A percentile compares a stretch with the other conserved stretches of the same genome.
phyloP scores from a whole-genome alignment of 2,329 filamentous ascomycete genomes.

The Westerdykella sp. region DNA sequence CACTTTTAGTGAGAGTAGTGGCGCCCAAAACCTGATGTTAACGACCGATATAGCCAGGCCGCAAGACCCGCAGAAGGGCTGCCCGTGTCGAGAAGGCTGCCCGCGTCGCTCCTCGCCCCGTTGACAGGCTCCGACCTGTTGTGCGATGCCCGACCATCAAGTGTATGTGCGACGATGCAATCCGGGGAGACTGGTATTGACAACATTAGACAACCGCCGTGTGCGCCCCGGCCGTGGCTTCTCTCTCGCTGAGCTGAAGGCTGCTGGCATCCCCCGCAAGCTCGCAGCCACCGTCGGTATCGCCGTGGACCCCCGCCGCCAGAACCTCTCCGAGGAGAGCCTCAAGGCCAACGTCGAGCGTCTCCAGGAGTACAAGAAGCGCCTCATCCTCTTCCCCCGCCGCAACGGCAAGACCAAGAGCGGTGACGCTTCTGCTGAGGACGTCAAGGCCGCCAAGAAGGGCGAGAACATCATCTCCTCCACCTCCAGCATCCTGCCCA shows the following conservation, averaged over 20 bases:
- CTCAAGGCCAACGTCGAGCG: conserved; percentile 92
- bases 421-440: conserved; percentile 79
- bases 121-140: conserved; percentile 93
- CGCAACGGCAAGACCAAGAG: conserved; percentile 88
- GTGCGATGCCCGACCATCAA: conserved; percentile 97
- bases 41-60: conserved; percentile 65
- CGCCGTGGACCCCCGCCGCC: conserved; percentile 88
- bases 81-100: conserved; percentile 93
- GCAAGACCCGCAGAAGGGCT: conserved; percentile 87
- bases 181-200: conserved; percentile 9
- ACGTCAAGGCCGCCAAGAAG: conserved; percentile 63
- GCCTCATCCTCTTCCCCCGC: conserved; percentile 96
- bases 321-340: conserved; percentile 95
- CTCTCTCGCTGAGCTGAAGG: conserved; percentile 93
- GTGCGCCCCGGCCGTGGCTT: conserved; percentile 96
- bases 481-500: conserved; percentile 60
- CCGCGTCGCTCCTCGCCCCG: conserved; percentile 87
- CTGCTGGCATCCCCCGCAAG: conserved; percentile 90
- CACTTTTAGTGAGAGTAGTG: conserved; percentile 45
- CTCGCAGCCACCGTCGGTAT: conserved; percentile 95
- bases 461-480: conserved; percentile 47
- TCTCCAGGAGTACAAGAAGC: conserved; percentile 94
- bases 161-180: conserved; percentile 41
- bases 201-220: conserved; percentile 72
- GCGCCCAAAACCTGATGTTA: conserved; percentile 42